Base-by-base conservation (phyloP, 139 green algal genomes). In the Raphidocelis subcapitata region DNA sequence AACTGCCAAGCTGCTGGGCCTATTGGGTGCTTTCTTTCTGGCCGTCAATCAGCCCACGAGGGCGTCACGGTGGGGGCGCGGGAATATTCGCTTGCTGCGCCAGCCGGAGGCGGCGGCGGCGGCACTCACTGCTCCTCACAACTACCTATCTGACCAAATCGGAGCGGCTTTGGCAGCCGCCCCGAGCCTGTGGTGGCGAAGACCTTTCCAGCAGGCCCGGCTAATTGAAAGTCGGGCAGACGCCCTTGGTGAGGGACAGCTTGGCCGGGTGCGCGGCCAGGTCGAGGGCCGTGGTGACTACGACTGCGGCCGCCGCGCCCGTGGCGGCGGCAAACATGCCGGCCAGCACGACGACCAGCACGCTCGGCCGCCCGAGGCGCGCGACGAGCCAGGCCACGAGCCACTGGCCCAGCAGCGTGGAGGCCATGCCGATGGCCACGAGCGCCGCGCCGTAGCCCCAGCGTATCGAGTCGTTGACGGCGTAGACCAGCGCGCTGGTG, bases 391-490 rank as follows among this genome's bases (percentile, higher is more conserved):
- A 56, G 44, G 20, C 51, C 3, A 72, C 65, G 15, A 68, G 3
- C 2, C 28, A 15, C 46, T 73, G 73, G 28, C 56, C 73, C 37
- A 33, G 3, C 3, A 65, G 18, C 5, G 73, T 74, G 28, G 60
- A 23, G 21, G 51, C 3, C 15, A 73, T 74, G 8, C 64, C 52
- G 31, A 57, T 69, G 2, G 67, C 16, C 1, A 69, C 29, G 21
- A 74, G 67, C 1, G 57, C 23, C 14, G 26, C 21, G 24, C 62
- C 72, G 21, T 79, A 79, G 36, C 73, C 63, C 72, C 72, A 79
- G 16, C 56, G 54, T 3, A 79, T 57, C 5, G 20, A 31, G 31
- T 33, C 72, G 37, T 31, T 73, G 32, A 70, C 55, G 15, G 57
- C 56, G n/a, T 73, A 73, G 12, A 73, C 49, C 24, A 73, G 56